phyloP scores from a whole-genome alignment of 2,329 filamentous ascomycete species.

The Alternaria atra region DNA sequence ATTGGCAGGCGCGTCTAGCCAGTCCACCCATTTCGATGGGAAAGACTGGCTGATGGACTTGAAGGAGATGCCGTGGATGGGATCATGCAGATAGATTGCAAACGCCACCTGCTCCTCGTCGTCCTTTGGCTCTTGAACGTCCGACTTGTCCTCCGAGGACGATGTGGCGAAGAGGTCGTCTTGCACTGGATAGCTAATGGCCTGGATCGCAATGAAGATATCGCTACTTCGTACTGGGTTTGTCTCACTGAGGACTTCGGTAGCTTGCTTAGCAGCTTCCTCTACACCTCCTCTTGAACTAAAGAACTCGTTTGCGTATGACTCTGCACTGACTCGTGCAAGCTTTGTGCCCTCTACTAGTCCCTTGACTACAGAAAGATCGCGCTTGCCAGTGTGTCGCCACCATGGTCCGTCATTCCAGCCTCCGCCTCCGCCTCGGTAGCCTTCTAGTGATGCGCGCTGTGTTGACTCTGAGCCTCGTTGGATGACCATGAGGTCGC shows the following conservation, averaged over 20 bases:
- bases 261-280: constrained; percentile 79
- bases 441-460: constrained; percentile 69
- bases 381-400: constrained; percentile 76
- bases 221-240: constrained; percentile 94
- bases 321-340: constrained; percentile 86
- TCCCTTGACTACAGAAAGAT: constrained; percentile 81
- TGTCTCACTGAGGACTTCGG: constrained; percentile 78
- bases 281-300: constrained; percentile 79
- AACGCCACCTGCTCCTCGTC: constrained; percentile 73
- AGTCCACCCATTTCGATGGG: constrained; percentile 85
- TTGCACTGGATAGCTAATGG: constrained; percentile 73
- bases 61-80: constrained; percentile 90
- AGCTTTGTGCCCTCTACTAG: constrained; percentile 89
- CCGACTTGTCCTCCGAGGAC: constrained; percentile 63
- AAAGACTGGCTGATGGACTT: constrained; percentile 82
- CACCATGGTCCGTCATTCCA: constrained; percentile 99
- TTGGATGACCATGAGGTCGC: constrained; percentile 92
- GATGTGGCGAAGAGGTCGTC: constrained; percentile 71
- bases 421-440: constrained; percentile 66
- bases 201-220: constrained; percentile 95
- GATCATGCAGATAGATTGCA: constrained; percentile 83
- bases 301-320: constrained; percentile 87
- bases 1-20: constrained; percentile 74
- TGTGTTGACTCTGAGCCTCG: constrained; percentile 85
- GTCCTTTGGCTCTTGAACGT: constrained; percentile 64